Evolutionary conservation across 306 rosid species (phyloP).

Genomic region (Lupinus albus): DNA sequence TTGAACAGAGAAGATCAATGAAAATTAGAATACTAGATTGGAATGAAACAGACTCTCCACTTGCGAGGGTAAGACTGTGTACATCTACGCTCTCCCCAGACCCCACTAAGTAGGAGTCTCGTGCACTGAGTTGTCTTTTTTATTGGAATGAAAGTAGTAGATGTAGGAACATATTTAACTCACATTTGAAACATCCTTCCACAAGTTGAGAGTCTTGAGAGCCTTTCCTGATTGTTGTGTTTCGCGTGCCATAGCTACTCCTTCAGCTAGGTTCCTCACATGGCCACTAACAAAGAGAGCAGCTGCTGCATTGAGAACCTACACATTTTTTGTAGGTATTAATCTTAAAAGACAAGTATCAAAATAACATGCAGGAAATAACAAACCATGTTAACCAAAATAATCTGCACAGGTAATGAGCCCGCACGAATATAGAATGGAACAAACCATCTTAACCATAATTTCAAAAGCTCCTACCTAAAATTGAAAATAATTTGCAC

Average conservation of each 20-base stretch:
- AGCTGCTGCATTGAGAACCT: slow-evolving; percentile 91
- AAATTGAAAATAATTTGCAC: not conserved
- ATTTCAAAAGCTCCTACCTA: not conserved
- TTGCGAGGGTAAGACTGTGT: no score
- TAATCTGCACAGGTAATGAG: not conserved
- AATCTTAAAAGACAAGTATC: not conserved
- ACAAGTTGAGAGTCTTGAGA: slow-evolving; percentile 64
- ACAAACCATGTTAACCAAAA: slow-evolving; percentile 11
- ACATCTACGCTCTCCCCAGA: no score
- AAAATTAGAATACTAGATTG: slow-evolving; percentile 1
- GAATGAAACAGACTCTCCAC: no score
- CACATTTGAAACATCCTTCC: slow-evolving; percentile 69
- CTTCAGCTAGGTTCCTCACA: slow-evolving; percentile 69
- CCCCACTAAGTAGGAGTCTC: no score
- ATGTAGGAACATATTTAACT: slow-evolving; percentile 38
- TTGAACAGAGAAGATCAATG: slow-evolving; percentile 3
- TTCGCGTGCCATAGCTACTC: slow-evolving; percentile 71
- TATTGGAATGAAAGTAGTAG: slow-evolving; percentile 21
- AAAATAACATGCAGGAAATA: no score
- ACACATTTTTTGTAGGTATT: slow-evolving; percentile 30
- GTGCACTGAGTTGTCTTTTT: no score
- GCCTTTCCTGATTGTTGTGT: slow-evolving; percentile 83
- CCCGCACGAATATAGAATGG: not conserved
- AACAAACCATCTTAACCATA: no score
- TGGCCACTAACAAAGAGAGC: slow-evolving; percentile 71